Evolutionary conservation across 441 rosid species (phyloP), one percentile per base, ranked within the genome.

Genomic region (Pelargonium fulgidum): DNA sequence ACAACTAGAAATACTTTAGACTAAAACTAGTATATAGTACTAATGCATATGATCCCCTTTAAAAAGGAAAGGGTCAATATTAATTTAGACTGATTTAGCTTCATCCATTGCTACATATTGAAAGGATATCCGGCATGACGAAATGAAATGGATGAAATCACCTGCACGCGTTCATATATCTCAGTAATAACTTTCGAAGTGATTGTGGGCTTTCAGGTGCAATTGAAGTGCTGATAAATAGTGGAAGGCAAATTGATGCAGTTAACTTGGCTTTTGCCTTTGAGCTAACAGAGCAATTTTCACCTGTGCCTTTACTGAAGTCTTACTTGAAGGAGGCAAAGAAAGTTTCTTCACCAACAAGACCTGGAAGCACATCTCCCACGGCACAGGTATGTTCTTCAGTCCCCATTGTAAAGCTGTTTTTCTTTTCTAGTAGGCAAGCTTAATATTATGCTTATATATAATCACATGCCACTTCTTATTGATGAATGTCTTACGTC

Each of bases 161-260:
- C 1, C 24, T 22, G 1, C 24, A 22, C 24, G 24, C 24, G 0
- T 22, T 22, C 17, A 50, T n/a, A 17, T 50, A 50, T n/a, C 5
- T 50, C 19, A 22, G 24, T 22, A 22, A 22, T 22, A 22, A 22
- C n/a, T n/a, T 58, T 5, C 10, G 6, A 10, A 7, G 14, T 61
- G 14, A 11, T 24, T 0, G 75, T 52, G 59, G 68, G 70, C 33
- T 64, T 81, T 61, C 80, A 94, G 99, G 97, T 80, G 96, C 87
- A 56, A 84, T 94, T 41, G 86, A 86, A 80, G 89, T 87, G 70
- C 83, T 94, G 65, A 75, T 85, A 22, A 87, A 82, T 74, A 87
- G 87, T 80, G 96, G 97, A 78, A 92, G 96, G 76, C 99, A 92
- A 73, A 89, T 94, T 69, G 99, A 94, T 85, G 98, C 99, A 2